Base-by-base conservation (phyloP, 345 rosid genomes). In the Hibiscus trionum region DNA sequence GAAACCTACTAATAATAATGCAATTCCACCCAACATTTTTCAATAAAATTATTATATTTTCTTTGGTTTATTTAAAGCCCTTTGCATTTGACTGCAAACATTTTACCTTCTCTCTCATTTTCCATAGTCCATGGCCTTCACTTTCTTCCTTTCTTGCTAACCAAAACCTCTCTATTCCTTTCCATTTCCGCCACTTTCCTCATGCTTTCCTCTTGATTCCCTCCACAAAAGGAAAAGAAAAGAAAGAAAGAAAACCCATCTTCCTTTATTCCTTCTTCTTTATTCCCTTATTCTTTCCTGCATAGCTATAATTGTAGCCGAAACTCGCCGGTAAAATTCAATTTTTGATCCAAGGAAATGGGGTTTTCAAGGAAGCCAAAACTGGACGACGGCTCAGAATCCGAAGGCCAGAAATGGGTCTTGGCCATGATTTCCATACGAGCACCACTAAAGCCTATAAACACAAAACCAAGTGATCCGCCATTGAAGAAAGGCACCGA, bases 361-460 rank as follows among this genome's bases (percentile, higher is more conserved):
- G 89, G 90, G 56, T 62, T 80, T 72, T 76, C 90, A 15, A 85
- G 80, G 61, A 83, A 87, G 83, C 78, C 73, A 71, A 87, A 84
- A 57, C 79, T 78, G 55, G 91, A 87, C 21, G 82, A 79, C n/a
- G 89, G 84, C 56, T 70, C 80, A 50, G 88, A 82, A 46, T 82
- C 82, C 14, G 90, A 86, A 8, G 77, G 79, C 46, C 83, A 79
- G 26, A 80, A 73, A 79, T 82, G 91, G 90, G 79, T 84, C 33
- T 75, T 85, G 49, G 82, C 89, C 8, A 91, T 88, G 70, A 78
- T 84, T 72, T 79, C 86, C 1, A 76, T 86, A 31, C 83, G 89
- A 56, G 83, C 85, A 24, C 90, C 96, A 0, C 74, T 93, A 65
- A 89, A 86, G 86, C 85, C 84, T 11, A 78, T 89, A 9, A 80